A percentile compares a stretch with the other conserved stretches of the same genome.
Evolutionary conservation across 2,329 filamentous ascomycete species (phyloP).

Genomic region (Monilinia fructigena): DNA sequence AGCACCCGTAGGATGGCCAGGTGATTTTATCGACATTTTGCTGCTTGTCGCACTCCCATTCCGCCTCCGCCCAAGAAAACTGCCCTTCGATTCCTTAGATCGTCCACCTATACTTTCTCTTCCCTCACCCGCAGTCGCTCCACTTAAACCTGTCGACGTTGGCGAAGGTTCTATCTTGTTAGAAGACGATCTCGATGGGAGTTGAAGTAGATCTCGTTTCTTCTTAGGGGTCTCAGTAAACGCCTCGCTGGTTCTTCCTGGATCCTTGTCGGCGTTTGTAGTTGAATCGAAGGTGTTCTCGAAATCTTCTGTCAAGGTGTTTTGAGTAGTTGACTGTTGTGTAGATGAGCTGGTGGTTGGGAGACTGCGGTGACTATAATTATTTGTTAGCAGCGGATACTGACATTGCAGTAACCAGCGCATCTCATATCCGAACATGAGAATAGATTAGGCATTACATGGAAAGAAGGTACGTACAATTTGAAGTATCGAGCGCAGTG

Average conservation of each 20-base stretch:
- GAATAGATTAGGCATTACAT: background rate
- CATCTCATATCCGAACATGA: slow-evolving; percentile 13
- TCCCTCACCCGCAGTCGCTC: slow-evolving; percentile 57
- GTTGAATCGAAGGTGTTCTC: slow-evolving; percentile 34
- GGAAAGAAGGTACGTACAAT: slow-evolving; percentile 32
- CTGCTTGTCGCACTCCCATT: slow-evolving; percentile 68
- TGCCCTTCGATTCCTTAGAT: slow-evolving; percentile 65
- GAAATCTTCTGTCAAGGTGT: slow-evolving; percentile 38
- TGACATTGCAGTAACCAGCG: background rate
- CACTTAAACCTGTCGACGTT: slow-evolving; percentile 59
- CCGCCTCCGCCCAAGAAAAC: slow-evolving; percentile 60
- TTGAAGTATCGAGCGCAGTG: slow-evolving; percentile 39
- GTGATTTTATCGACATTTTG: slow-evolving; percentile 53
- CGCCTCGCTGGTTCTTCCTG: slow-evolving; percentile 31
- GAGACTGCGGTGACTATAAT: slow-evolving; percentile 34
- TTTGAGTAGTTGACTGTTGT: slow-evolving; percentile 37
- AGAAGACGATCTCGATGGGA: slow-evolving; percentile 62
- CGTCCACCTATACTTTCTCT: slow-evolving; percentile 61
- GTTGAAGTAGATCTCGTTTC: slow-evolving; percentile 53
- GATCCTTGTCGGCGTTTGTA: slow-evolving; percentile 36
- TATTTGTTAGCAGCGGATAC: slow-evolving; percentile 30
- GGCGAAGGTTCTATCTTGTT: slow-evolving; percentile 59
- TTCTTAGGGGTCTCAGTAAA: slow-evolving; percentile 41
- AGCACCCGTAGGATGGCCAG: slow-evolving; percentile 43
- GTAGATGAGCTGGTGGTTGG: slow-evolving; percentile 38